A percentile compares a stretch with the other conserved stretches of the same genome.
phyloP scores from a whole-genome alignment of 2,329 filamentous ascomycete species.

The Beauveria sp. region DNA sequence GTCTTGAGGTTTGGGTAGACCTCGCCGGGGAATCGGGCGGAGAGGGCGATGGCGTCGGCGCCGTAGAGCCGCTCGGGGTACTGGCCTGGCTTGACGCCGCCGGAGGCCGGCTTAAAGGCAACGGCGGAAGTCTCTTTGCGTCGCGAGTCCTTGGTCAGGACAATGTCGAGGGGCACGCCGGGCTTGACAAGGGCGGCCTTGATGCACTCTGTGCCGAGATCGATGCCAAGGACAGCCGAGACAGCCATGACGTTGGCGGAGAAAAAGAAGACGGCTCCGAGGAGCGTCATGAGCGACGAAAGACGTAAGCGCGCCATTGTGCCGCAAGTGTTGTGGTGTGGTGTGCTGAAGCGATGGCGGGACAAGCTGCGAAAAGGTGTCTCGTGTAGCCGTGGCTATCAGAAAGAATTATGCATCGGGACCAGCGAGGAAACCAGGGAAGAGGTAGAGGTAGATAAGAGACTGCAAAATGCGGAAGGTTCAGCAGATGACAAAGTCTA shows the following conservation, averaged over 20 bases:
- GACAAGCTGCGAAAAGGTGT: background rate
- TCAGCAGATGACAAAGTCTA: background rate
- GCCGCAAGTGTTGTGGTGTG: background rate
- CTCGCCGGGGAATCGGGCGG: constrained; percentile 82
- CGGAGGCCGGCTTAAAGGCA: constrained; percentile 80
- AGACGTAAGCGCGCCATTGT: constrained; percentile 26
- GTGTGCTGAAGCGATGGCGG: background rate
- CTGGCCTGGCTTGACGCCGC: constrained; percentile 51
- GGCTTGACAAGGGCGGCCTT: constrained; percentile 95
- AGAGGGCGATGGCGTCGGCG: constrained; percentile 79
- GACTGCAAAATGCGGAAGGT: background rate
- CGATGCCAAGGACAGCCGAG: constrained; percentile 79
- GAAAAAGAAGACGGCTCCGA: constrained; percentile 29
- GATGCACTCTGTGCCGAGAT: constrained; percentile 93
- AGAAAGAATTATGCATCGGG: background rate
- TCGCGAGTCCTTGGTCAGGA: constrained; percentile 94
- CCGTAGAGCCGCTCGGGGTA: constrained; percentile 91
- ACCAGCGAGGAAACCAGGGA: background rate
- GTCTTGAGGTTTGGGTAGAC: constrained; percentile 92
- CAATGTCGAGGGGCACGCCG: constrained; percentile 93
- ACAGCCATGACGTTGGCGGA: constrained; percentile 42
- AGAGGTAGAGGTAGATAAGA: background rate
- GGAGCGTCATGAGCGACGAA: constrained; percentile 30
- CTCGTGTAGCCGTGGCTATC: background rate
- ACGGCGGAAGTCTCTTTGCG: constrained; percentile 89